Evolutionary conservation across 202 grass and related monocot species (phyloP).

Genomic region (Carex arenaria): DNA sequence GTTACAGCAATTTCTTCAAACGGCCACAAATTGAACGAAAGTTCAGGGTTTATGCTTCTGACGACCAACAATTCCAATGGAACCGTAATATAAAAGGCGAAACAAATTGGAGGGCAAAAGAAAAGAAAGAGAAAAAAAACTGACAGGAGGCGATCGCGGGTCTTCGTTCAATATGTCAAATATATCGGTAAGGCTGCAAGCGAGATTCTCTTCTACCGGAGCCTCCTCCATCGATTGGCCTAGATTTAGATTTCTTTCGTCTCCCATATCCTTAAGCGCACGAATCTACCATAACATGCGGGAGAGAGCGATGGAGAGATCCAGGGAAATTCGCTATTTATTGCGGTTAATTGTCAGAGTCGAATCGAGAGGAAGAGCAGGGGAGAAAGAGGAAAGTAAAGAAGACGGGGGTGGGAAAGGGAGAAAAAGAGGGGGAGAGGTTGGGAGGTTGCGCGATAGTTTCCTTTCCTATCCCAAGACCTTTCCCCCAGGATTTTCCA

Average conservation of each 20-base stretch:
- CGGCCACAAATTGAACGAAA: not conserved
- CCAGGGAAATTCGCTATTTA: not conserved
- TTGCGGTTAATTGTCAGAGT: not conserved
- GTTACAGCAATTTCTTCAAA: not conserved
- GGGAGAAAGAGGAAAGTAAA: not conserved
- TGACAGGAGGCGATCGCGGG: not conserved
- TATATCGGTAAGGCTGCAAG: slow-evolving; percentile 14
- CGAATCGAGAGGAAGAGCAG: not conserved
- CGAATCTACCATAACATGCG: not conserved
- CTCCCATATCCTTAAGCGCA: not conserved
- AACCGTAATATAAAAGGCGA: not conserved
- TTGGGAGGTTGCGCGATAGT: not conserved
- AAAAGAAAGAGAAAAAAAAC: not conserved
- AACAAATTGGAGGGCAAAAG: not conserved
- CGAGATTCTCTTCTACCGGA: not conserved
- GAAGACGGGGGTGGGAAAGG: not conserved
- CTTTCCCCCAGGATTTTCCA: not conserved
- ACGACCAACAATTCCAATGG: not conserved
- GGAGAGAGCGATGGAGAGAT: not conserved
- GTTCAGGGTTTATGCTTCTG: not conserved
- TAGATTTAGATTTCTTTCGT: slow-evolving; percentile 24
- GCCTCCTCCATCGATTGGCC: not conserved
- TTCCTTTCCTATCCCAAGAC: not conserved
- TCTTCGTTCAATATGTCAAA: slow-evolving; percentile 18
- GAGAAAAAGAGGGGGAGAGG: not conserved